These are phyloP conservation scores for Syzygium oleosum DNA, from an alignment of 345 rosid species.

Conservation along the genomic window DNA sequence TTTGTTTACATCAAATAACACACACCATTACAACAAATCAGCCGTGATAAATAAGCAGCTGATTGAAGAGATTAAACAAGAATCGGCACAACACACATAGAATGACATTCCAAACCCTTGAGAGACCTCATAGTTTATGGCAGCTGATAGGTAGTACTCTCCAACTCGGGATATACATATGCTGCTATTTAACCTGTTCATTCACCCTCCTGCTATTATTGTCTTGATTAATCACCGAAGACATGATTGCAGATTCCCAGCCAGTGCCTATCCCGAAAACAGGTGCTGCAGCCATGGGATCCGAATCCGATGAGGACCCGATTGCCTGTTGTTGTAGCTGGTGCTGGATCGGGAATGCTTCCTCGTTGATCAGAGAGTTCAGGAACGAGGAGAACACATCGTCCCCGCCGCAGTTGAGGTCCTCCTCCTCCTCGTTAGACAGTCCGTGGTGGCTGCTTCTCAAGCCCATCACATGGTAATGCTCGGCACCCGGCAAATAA, in stretches of 20 bases:
- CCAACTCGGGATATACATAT: neutral
- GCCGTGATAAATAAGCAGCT: neutral
- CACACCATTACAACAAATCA: neutral
- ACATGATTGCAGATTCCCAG: slow-evolving; percentile 27
- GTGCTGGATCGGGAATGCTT: slow-evolving; percentile 21
- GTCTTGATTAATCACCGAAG: slow-evolving; percentile 13
- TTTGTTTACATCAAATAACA: neutral
- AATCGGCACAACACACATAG: neutral
- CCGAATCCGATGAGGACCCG: neutral
- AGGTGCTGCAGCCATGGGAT: slow-evolving; percentile 3
- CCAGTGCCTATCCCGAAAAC: slow-evolving; percentile 3
- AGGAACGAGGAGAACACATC: slow-evolving; percentile 44
- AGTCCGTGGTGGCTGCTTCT: slow-evolving; percentile 2
- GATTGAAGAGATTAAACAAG: neutral
- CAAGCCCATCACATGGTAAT: neutral
- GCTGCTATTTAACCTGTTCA: neutral
- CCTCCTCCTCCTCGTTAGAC: slow-evolving; percentile 14
- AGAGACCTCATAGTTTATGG: neutral
- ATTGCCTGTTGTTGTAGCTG: slow-evolving; percentile 6
- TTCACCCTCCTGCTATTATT: neutral
- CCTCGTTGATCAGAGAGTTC: slow-evolving; percentile 48
- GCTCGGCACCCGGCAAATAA: neutral
- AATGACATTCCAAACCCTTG: neutral
- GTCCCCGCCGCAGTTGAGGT: slow-evolving; percentile 20
- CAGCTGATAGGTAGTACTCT: neutral